phyloP scores from a whole-genome alignment of 2,329 filamentous ascomycete species.

The Microsporum canis region DNA sequence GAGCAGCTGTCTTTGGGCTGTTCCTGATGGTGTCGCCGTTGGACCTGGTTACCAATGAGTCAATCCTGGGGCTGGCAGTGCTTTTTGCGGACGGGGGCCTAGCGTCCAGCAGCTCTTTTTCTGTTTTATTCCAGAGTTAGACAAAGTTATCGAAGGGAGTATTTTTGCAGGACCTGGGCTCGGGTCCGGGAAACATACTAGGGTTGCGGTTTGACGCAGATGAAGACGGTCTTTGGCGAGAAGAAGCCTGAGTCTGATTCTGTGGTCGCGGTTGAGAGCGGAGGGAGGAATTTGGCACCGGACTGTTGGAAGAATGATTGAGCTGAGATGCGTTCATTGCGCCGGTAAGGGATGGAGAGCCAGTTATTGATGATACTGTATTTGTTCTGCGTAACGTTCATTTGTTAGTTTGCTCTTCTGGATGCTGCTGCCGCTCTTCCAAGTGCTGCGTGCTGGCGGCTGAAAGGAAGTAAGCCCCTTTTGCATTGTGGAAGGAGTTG shows the following conservation, averaged over 20 bases:
- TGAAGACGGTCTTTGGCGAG: conserved; percentile 48
- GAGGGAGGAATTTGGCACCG: conserved; percentile 45
- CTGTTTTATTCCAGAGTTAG: conserved; percentile 10
- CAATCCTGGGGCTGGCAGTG: conserved; percentile 8
- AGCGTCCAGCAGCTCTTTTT: conserved; percentile 12
- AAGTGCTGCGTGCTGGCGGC: not conserved
- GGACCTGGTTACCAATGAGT: conserved; percentile 17
- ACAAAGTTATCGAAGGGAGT: not conserved
- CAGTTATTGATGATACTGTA: conserved; percentile 40
- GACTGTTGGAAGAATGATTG: conserved; percentile 46
- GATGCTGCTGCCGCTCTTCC: not conserved
- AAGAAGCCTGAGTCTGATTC: conserved; percentile 55
- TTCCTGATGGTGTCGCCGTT: conserved; percentile 21
- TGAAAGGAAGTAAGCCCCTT: not conserved
- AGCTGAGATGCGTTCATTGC: conserved; percentile 59
- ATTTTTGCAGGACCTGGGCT: conserved; percentile 21
- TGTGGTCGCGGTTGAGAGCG: conserved; percentile 60
- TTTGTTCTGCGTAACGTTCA: conserved; percentile 29
- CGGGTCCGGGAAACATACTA: conserved; percentile 26
- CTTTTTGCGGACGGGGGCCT: conserved; percentile 6
- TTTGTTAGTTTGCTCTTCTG: conserved; percentile 4
- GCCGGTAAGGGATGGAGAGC: conserved; percentile 60
- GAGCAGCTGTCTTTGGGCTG: conserved; percentile 1
- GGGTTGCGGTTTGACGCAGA: conserved; percentile 50
- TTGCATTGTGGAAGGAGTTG: not conserved